Evolutionary conservation across 2,329 filamentous ascomycete genomes (phyloP).

Genomic region (Hypoxylon sp.): DNA sequence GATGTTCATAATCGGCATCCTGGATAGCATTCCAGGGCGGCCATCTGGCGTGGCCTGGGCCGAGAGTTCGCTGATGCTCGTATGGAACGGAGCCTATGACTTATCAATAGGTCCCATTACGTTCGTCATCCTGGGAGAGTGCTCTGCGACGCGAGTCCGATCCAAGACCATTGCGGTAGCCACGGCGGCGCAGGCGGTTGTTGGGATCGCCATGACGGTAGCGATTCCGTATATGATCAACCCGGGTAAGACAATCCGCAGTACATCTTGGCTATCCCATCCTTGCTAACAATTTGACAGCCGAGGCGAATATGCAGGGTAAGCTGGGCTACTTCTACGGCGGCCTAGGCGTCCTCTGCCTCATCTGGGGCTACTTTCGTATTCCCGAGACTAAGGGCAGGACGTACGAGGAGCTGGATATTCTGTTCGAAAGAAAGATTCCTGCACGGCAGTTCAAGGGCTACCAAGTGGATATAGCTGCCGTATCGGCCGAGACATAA

Average conservation of each 20-base stretch:
- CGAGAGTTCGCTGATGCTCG: slow-evolving; percentile 58
- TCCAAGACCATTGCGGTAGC: slow-evolving; percentile 56
- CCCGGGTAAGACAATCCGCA: no score
- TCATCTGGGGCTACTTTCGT: slow-evolving; percentile 49
- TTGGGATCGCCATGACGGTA: slow-evolving; percentile 54
- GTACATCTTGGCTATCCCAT: no score
- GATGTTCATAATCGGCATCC: slow-evolving; percentile 57
- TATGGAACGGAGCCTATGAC: slow-evolving; percentile 62
- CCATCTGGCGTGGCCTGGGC: slow-evolving; percentile 54
- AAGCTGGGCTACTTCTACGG: slow-evolving; percentile 54
- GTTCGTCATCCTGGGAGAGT: slow-evolving; percentile 64
- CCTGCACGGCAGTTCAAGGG: slow-evolving; percentile 45
- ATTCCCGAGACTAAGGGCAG: slow-evolving; percentile 46
- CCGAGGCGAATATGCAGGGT: slow-evolving; percentile 53
- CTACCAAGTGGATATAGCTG: slow-evolving; percentile 38
- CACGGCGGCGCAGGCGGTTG: slow-evolving; percentile 51
- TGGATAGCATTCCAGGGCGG: slow-evolving; percentile 54
- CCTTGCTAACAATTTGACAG: no score
- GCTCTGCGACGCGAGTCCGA: slow-evolving; percentile 54
- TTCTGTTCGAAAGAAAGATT: slow-evolving; percentile 44
- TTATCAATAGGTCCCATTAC: slow-evolving; percentile 58
- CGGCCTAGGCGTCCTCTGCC: slow-evolving; percentile 48
- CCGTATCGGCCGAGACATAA: slow-evolving; percentile 22
- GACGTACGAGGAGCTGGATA: slow-evolving; percentile 46
- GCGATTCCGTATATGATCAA: slow-evolving; percentile 55